Conservation (phyloP, 1,284 basidiomycete species). For the Porodaedalea pini region DNA sequence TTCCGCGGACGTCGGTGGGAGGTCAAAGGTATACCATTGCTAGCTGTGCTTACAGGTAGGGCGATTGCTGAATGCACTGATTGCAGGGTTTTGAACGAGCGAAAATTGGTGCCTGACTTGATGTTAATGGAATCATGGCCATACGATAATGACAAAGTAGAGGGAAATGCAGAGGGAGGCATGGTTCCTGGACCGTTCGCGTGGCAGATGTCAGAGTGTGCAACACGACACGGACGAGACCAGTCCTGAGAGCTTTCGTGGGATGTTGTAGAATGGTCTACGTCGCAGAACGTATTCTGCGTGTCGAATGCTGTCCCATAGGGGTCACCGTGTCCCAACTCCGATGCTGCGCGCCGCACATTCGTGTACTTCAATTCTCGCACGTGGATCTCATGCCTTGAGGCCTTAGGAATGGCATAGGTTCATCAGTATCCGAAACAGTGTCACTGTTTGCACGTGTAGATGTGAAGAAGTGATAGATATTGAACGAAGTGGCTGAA, state of each 20-base stretch:
- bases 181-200: not conserved
- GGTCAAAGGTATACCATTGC: not conserved
- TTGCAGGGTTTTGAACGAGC: not conserved
- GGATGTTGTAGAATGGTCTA: constrained; percentile 7
- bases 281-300: constrained; percentile 11
- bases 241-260: constrained; percentile 2
- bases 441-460: not conserved
- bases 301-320: constrained; percentile 3
- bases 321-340: constrained; percentile 3
- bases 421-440: not conserved
- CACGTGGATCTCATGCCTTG: constrained; percentile 15
- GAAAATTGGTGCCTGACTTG: not conserved
- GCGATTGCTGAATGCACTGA: constrained; percentile 4
- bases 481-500: not conserved
- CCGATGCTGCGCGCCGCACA: constrained; percentile 14
- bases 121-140: not conserved
- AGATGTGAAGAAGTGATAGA: constrained; percentile 4
- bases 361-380: constrained; percentile 4
- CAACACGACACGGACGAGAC: not conserved
- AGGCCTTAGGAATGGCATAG: not conserved
- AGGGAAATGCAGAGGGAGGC: constrained; percentile 2
- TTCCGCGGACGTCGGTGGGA: constrained; percentile 18
- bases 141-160: constrained; percentile 2
- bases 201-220: constrained; percentile 18
- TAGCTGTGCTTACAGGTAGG: constrained; percentile 15